phyloP scores from a whole-genome alignment of 768 basidiomycete genomes.

The Mycena leptocephala region DNA sequence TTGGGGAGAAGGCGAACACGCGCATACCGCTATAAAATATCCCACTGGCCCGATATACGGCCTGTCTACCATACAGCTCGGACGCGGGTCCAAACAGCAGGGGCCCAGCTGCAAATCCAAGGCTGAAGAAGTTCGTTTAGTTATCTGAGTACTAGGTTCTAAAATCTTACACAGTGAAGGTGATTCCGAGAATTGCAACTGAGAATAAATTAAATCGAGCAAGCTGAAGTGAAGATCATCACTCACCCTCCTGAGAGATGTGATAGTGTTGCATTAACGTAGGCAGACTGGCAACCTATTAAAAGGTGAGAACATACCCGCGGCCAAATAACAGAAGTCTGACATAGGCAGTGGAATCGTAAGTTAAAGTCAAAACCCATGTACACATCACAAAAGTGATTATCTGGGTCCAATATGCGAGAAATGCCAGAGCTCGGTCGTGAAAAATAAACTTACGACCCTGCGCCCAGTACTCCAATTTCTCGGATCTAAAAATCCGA shows the following conservation, averaged over 20 bases:
- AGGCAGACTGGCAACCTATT: constrained; percentile 26
- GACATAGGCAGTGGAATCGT: constrained; percentile 32
- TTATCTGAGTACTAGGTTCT: not conserved
- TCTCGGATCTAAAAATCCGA: not conserved
- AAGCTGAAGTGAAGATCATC: not conserved
- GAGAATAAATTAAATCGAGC: not conserved
- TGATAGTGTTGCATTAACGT: constrained; percentile 4
- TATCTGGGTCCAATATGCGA: not conserved
- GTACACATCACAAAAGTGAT: constrained; percentile 14
- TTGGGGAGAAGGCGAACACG: not conserved
- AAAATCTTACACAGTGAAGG: constrained; percentile 13
- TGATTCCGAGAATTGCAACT: constrained; percentile 19
- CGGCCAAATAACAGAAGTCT: not conserved
- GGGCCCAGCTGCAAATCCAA: constrained; percentile 34
- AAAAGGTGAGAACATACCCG: not conserved
- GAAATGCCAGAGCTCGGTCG: too few relatives aligned
- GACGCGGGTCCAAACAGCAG: constrained; percentile 40
- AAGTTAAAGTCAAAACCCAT: constrained; percentile 31
- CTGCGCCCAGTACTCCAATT: constrained; percentile 12
- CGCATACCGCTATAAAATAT: constrained; percentile 26
- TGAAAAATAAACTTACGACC: not conserved
- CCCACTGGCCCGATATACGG: constrained; percentile 16
- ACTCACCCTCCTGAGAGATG: constrained; percentile 20
- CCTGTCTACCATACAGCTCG: constrained; percentile 41
- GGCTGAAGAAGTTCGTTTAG: not conserved